These are phyloP conservation scores for Pseudovirgaria hyperparasitica DNA, from an alignment of 2,329 filamentous ascomycete species.

Conservation along the genomic window DNA sequence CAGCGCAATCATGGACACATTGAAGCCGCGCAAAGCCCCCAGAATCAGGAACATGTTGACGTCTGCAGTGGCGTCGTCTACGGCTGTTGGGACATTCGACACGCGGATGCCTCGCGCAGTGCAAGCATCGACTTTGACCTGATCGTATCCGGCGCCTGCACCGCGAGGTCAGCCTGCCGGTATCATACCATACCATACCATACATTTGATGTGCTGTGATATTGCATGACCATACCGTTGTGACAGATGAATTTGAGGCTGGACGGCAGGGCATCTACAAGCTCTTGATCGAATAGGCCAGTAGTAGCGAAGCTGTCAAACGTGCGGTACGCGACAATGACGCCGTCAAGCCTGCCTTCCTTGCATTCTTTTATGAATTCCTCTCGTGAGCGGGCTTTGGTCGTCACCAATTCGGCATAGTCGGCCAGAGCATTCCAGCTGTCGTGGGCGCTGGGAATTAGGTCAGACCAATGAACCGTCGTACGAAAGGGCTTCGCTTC, in stretches of 20 bases:
- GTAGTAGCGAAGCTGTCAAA: constrained; percentile 53
- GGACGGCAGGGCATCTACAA: constrained; percentile 40
- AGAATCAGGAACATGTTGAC: constrained; percentile 69
- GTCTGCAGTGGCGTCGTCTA: constrained; percentile 76
- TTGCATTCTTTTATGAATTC: constrained; percentile 59
- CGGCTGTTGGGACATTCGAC: constrained; percentile 69
- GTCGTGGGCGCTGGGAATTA: constrained; percentile 44
- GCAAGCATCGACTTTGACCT: constrained; percentile 63
- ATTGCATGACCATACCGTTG: constrained; percentile 27
- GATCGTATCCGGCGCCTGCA: constrained; percentile 71
- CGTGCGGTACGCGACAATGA: constrained; percentile 56
- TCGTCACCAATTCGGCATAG: constrained; percentile 52
- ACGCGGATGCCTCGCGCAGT: constrained; percentile 53
- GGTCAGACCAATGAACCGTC: constrained; percentile 6
- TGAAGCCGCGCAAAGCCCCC: constrained; percentile 65
- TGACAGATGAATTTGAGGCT: constrained; percentile 28
- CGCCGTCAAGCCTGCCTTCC: constrained; percentile 52
- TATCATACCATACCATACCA: too few species aligned
- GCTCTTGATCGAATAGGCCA: constrained; percentile 56
- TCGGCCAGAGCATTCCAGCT: constrained; percentile 49
- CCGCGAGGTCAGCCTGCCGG: too few species aligned
- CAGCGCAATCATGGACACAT: constrained; percentile 50
- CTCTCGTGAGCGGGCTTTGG: constrained; percentile 46
- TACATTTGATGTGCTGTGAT: background rate
- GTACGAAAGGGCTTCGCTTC: constrained; percentile 1